Base-by-base conservation (phyloP, 2,329 filamentous ascomycete genomes). In the Hymenoscyphus occultus region DNA sequence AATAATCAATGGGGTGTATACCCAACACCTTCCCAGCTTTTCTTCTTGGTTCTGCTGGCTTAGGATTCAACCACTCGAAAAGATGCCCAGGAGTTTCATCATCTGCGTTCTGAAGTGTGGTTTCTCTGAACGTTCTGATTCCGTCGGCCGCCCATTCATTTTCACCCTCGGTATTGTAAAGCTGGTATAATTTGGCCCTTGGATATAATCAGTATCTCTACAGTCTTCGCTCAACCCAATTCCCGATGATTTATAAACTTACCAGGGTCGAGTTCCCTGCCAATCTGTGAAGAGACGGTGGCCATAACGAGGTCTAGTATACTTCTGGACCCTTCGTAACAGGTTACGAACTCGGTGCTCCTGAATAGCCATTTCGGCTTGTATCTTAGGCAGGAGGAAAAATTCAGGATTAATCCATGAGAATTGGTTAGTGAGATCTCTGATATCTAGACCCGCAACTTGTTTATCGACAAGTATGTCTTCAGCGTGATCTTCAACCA, bases 401-500 rank as follows among this genome's bases (percentile, higher is more conserved):
- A 22, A 22, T 56, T 39, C 28, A 12, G 22, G 19, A n/a, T 13
- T 6, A 7, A n/a, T 3, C 54, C 32, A 39, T 10, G 28, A 57
- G 45, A n/a, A 51, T 19, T 51, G 28, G 13, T 57, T 28, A 10
- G 32, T 32, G 54, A 32, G 31, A 10, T 57, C 28, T 32, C 12
- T 39, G 14, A 67, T 62, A 54, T 68, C 62, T 2, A 63, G n/a
- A 3, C 65, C 5, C 4, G 54, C 32, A 10, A 70, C 42, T 60
- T 71, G 68, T 45, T 71, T 69, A 12, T 61, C 61, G n/a, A 69
- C 54, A 12, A 70, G 64, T 57, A 62, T 69, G 51, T 67, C 64
- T 39, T 67, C 58, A 4, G 63, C 51, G 42, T 68, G 62, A 19
- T 67, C 62, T 1, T 39, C 28, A 2, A 56, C 13, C 0, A 65